phyloP scores from a whole-genome alignment of 1,139 yeast species.

The Insectozyma bohioensis region DNA sequence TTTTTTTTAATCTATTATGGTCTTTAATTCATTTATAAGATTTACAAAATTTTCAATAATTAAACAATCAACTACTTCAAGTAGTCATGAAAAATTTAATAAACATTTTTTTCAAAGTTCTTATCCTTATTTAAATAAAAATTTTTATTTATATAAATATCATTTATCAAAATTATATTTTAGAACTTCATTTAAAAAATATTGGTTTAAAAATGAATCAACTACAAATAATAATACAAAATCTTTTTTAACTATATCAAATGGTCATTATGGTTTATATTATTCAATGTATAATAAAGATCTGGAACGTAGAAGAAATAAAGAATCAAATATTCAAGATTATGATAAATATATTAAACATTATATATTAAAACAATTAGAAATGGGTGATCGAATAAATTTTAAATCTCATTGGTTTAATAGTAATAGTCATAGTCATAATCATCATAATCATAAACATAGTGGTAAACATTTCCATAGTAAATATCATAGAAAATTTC shows the following conservation, averaged over 20 bases:
- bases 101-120: conserved; percentile 44
- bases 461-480: conserved; percentile 1
- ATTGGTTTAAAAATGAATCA: conserved; percentile 33
- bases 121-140: conserved; percentile 30
- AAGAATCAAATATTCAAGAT: conserved; percentile 10
- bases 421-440: conserved; percentile 1
- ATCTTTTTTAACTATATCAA: conserved; percentile 31
- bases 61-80: not conserved
- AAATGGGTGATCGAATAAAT: conserved; percentile 11
- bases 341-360: conserved; percentile 13
- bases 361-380: conserved; percentile 12
- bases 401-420: conserved; percentile 6
- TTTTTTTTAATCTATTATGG: conserved; percentile 9
- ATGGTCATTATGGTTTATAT: conserved; percentile 48
- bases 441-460: conserved; percentile 1
- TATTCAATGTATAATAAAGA: conserved; percentile 44
- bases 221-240: conserved; percentile 28
- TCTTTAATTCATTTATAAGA: conserved; percentile 14
- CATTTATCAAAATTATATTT: conserved; percentile 21
- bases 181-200: conserved; percentile 7
- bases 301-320: conserved; percentile 14
- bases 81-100: conserved; percentile 8
- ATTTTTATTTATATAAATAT: conserved; percentile 14
- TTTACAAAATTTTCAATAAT: conserved; percentile 14
- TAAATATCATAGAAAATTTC: conserved; percentile 1